Conservation (phyloP, 805 yeast genomes). For the Candida oleophila region DNA sequence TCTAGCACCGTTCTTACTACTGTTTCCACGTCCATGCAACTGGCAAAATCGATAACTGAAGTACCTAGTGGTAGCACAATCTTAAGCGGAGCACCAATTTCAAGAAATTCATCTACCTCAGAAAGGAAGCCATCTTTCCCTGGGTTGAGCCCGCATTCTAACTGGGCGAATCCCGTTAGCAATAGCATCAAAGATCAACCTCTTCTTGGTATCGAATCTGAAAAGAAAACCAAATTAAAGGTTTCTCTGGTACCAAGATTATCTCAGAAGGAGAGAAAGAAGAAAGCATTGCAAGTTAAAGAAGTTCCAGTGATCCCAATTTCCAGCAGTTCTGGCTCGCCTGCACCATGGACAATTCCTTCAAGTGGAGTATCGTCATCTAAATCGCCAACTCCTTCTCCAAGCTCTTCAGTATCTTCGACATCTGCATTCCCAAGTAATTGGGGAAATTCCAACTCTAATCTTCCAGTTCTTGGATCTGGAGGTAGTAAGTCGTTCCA, state of each 20-base stretch:
- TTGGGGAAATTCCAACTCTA: background rate
- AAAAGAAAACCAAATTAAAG: conserved; percentile 23
- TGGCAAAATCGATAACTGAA: background rate
- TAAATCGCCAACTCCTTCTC: conserved; percentile 8
- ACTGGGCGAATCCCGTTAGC: conserved; percentile 23
- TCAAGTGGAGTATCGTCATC: background rate
- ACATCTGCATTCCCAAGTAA: background rate
- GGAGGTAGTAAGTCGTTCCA: background rate
- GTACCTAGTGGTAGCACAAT: background rate
- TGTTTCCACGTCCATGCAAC: background rate
- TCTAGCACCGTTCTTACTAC: background rate
- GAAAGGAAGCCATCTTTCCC: background rate
- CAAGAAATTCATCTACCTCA: background rate
- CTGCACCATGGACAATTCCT: background rate
- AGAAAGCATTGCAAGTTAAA: conserved; percentile 21
- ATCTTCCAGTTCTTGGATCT: conserved; percentile 6
- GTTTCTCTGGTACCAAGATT: conserved; percentile 40
- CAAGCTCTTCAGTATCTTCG: conserved; percentile 4
- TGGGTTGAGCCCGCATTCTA: conserved; percentile 25
- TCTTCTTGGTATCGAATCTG: conserved; percentile 5
- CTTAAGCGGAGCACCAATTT: background rate
- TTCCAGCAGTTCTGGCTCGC: background rate
- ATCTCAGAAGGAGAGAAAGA: conserved; percentile 63
- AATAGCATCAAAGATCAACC: conserved; percentile 11
- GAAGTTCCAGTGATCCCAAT: background rate